Evolutionary conservation across 2,329 filamentous ascomycete genomes (phyloP), one percentile per base, ranked within the genome.

Genomic region (Lachnellula suecica): DNA sequence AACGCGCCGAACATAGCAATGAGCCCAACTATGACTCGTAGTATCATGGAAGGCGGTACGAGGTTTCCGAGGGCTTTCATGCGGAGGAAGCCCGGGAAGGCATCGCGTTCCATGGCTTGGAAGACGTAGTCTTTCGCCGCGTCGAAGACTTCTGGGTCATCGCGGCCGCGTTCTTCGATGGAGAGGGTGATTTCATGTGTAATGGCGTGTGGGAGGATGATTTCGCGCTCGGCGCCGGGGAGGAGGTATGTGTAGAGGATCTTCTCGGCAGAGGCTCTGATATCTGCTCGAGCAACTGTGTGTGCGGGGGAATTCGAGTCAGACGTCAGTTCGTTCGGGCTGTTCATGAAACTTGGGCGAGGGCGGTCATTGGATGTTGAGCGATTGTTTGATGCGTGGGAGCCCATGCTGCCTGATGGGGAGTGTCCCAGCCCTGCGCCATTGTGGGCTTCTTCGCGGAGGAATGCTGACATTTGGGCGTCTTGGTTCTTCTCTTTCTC

Each of bases 91-190:
- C 93, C 93, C 1, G 95, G 94, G 69, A 96, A 99, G n/a, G 95
- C 94, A 74, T 99, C 94, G 51, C 95, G 84, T 74, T 99, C 95
- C 94, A 99, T 99, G 29, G 95, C 95, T 73, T 99, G 95, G 71
- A 97, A 99, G 57, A 97, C 94, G 69, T 97, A 99, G 74, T 99
- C 94, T 76, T 99, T 99, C 49, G 94, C 94, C 19, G 90, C 85
- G 68, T 97, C 94, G 65, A 99, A 99, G 11, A 99, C 88, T 70
- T 99, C 94, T 0, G 94, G 94, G 68, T 99, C 94, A 65, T 97
- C 94, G 63, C 94, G 85, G 42, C 91, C 90, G 59, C 91, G 86
- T 61, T 93, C 88, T 72, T 99, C 94, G 58, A 99, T 95, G 13
- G 90, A 83, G 19, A 85, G 81, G 35, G 91, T 95, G 54, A 97